Conservation (phyloP, 371 early-diverging fungal species). For the Rozella allomycis region DNA sequence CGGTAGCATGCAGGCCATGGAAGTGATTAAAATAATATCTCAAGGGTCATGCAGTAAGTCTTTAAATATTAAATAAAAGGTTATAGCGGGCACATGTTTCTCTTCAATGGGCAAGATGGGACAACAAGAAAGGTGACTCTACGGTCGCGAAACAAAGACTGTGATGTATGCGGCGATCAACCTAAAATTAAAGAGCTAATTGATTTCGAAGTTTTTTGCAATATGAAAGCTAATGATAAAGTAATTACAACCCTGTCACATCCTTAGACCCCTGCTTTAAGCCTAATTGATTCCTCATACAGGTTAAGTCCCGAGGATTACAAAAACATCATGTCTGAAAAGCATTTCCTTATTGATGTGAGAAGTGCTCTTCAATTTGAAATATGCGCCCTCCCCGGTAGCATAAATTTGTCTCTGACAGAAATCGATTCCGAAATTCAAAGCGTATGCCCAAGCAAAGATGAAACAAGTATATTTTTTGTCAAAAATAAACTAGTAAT, state of each 20-base stretch:
- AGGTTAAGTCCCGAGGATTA: slow-evolving; percentile 14
- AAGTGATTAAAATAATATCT: slow-evolving; percentile 60
- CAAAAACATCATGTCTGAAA: slow-evolving; percentile 6
- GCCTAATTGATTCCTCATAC: neutral
- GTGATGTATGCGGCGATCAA: slow-evolving; percentile 62
- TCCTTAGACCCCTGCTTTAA: too few species aligned
- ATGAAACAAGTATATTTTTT: slow-evolving; percentile 3
- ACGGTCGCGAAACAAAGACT: slow-evolving; percentile 38
- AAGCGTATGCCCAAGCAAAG: slow-evolving; percentile 6
- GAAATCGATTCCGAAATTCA: slow-evolving; percentile 8
- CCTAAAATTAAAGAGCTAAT: slow-evolving; percentile 50
- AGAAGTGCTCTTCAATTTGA: slow-evolving; percentile 56
- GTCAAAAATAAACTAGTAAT: slow-evolving; percentile 30
- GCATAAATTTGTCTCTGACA: neutral
- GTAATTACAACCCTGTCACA: too few species aligned
- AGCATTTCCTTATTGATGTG: slow-evolving; percentile 64
- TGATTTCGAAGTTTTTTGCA: slow-evolving; percentile 81
- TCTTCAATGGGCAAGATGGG: slow-evolving; percentile 53
- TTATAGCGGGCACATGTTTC: slow-evolving; percentile 19
- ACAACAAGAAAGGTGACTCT: slow-evolving; percentile 58
- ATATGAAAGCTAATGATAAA: slow-evolving; percentile 49
- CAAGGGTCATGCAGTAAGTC: slow-evolving; percentile 2
- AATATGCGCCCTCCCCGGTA: slow-evolving; percentile 44
- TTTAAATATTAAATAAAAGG: neutral
- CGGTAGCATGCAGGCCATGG: slow-evolving; percentile 84